These are phyloP conservation scores for Rhododendron griersonianum DNA, from an alignment of 148 eudicot genomes.

Conservation along the genomic window DNA sequence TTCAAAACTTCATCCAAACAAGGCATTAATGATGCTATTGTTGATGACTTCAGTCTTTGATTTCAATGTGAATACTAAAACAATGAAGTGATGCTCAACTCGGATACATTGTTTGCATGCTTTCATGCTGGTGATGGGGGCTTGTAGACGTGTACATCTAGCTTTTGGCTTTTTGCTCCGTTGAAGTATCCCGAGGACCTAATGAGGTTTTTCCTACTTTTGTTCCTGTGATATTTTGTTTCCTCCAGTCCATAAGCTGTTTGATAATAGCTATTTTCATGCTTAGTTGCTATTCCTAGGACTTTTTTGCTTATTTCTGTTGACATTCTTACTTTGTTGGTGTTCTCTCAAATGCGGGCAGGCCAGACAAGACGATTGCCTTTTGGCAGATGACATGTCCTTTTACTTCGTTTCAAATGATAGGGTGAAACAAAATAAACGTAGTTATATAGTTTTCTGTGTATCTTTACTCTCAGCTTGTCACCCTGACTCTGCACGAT, in stretches of 20 bases:
- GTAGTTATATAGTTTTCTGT: neutral
- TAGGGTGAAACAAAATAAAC: neutral
- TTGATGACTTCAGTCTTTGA: neutral
- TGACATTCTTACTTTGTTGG: neutral
- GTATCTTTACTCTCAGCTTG: neutral
- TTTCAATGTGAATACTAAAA: neutral
- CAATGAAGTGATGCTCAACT: neutral
- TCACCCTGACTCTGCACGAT: neutral
- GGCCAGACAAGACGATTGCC: neutral
- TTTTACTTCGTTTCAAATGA: neutral
- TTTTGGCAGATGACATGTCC: neutral
- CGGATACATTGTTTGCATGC: neutral
- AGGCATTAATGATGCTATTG: neutral
- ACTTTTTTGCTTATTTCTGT: neutral
- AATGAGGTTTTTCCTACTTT: neutral
- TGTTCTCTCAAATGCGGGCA: neutral
- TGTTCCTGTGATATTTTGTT: neutral
- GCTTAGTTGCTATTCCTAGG: neutral
- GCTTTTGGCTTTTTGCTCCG: neutral
- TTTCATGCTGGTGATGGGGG: neutral
- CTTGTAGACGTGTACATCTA: neutral
- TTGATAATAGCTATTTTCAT: neutral
- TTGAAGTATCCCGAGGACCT: neutral
- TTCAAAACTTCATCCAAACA: too few species aligned
- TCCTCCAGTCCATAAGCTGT: neutral